Evolutionary conservation across 1,284 basidiomycete genomes (phyloP), one percentile per base, ranked within the genome.

Genomic region (Moniliophthora roreri): DNA sequence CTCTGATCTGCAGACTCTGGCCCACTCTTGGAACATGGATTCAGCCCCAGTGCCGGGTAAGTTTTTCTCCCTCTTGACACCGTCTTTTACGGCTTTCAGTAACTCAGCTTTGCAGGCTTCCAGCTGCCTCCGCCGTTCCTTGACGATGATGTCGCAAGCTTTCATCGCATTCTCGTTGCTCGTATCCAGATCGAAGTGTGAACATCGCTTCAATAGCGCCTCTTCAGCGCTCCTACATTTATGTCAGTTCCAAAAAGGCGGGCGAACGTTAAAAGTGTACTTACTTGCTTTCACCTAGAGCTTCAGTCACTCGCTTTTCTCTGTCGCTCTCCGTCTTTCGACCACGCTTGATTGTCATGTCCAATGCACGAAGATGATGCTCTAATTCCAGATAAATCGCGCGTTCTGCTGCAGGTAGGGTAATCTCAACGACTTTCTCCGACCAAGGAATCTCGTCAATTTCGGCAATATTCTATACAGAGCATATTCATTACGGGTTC

Each of bases 341-440:
- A 35, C 85, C 83, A 32, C 88, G 84, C 66, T 90, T 91, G 59
- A 91, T 88, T 1, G 84, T 90, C 85, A 94, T 92, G 58, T 95
- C 93, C 20, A 95, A 74, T 13, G 92, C 89, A 48, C 91, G 89
- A 23, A 98, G 76, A 64, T 96, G 91, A 63, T 98, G 95, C 63
- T 96, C 94, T n/a, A 98, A 80, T 67, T 98, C 95, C 35, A 97
- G 78, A 66, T 98, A 98, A 57, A 97, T 93, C 0, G 95, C 95
- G 10, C 92, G 89, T 68, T 98, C 95, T 0, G 95, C 93, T 0
- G 95, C 93, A 13, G 95, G 95, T 11, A 97, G 81, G 32, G 77
- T 72, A 41, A 97, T 82, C 35, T 79, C 77, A 62, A 87, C 78
- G 41, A 89, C 73, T 56, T 90, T 77, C 59, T 83, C 81, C 1